phyloP scores from a whole-genome alignment of 305 asterid genomes.

The Lippia alba region DNA sequence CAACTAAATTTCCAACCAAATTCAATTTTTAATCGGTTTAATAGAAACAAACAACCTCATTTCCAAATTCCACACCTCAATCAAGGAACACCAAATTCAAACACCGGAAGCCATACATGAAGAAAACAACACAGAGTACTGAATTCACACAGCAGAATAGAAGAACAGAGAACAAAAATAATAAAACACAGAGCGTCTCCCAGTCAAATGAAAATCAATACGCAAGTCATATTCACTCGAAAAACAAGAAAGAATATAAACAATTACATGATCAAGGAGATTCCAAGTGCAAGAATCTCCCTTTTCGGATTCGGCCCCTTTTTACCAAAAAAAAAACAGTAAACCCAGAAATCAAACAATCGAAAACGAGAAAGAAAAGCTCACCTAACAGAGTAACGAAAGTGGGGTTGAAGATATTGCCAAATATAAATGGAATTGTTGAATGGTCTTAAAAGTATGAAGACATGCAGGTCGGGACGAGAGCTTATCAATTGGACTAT shows the following conservation, averaged over 20 bases:
- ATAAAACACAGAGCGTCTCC: neutral
- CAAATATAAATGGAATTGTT: neutral
- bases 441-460: conserved; percentile 1
- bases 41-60: neutral
- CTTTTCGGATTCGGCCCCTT: neutral
- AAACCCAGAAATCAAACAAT: neutral
- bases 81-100: neutral
- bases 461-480: neutral
- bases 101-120: neutral
- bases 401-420: neutral
- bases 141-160: neutral
- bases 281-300: neutral
- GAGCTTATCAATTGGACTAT: too few relatives aligned
- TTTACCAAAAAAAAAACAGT: neutral
- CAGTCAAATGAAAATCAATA: neutral
- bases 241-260: neutral
- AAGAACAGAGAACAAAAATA: neutral
- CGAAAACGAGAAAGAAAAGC: neutral
- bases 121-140: neutral
- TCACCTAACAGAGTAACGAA: neutral
- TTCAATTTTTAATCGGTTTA: neutral
- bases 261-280: neutral
- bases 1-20: neutral
- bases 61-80: conserved; percentile 10
- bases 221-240: neutral